Evolutionary conservation across 2,329 filamentous ascomycete species (phyloP).

Genomic region (Ophiocordyceps robertsii): DNA sequence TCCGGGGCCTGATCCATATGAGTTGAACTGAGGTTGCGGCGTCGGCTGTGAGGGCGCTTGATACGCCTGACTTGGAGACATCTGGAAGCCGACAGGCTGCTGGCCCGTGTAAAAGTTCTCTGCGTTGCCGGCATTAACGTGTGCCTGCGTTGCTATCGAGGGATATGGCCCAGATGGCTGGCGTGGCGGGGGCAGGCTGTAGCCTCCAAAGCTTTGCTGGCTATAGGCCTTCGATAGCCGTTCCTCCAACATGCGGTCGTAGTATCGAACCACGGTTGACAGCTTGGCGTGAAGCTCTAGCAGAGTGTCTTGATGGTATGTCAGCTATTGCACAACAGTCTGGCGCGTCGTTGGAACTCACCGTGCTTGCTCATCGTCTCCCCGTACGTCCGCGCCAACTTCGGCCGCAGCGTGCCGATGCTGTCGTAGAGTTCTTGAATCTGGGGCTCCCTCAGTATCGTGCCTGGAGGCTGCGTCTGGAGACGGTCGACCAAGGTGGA

Average conservation of each 20-base stretch:
- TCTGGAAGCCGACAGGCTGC: conserved; percentile 24
- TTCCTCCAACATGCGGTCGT: conserved; percentile 96
- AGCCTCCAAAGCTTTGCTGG: conserved; percentile 59
- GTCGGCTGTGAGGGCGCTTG: conserved; percentile 16
- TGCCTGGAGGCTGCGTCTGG: conserved; percentile 89
- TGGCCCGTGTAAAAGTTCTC: conserved; percentile 77
- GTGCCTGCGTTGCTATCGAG: conserved; percentile 43
- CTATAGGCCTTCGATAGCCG: conserved; percentile 85
- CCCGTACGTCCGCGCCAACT: conserved; percentile 87
- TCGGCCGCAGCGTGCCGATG: conserved; percentile 84
- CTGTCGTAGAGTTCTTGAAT: conserved; percentile 98
- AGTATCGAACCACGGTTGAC: conserved; percentile 91
- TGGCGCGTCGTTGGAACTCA: conserved; percentile 19
- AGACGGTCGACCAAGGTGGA: conserved; percentile 85
- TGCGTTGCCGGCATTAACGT: conserved; percentile 36
- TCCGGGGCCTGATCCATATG: conserved; percentile 27
- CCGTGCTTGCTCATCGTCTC: conserved; percentile 99
- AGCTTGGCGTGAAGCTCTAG: conserved; percentile 91
- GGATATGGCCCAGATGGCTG: conserved; percentile 56
- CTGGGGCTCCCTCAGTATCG: conserved; percentile 90
- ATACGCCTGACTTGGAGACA: conserved; percentile 7
- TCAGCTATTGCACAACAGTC: conserved; percentile 5
- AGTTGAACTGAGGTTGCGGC: conserved; percentile 27
- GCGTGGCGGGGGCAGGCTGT: conserved; percentile 38
- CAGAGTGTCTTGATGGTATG: conserved; percentile 54